Evolutionary conservation across 192 early-diverging fungal genomes (phyloP), one percentile per base, ranked within the genome.

Genomic region (Coemansia sp.): DNA sequence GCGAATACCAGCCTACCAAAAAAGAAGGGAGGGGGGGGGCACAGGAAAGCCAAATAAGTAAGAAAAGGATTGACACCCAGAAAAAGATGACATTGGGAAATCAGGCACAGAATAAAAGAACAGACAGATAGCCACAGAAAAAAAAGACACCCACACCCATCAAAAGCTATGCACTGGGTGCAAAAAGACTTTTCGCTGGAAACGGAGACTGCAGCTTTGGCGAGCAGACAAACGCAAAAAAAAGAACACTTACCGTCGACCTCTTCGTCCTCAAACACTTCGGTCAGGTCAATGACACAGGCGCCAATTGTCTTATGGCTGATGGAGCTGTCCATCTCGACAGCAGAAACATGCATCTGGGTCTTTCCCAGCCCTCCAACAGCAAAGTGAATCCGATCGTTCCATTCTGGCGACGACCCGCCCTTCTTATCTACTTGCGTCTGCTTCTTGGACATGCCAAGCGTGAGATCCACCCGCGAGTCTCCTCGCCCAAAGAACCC

Each of bases 361-460:
- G 67, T 69, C 66, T 79, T 74, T 15, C 73, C 84, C 8, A 73
- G 63, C n/a, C 73, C 74, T 1, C 62, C 49, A 13, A 85, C 65
- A 18, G 72, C 67, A 37, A 85, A 82, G 37, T 56, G 51, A 12
- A 85, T 40, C 46, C 59, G 69, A 61, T 82, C 77, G 43, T 82
- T 85, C 84, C 84, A 85, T 48, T 72, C 62, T 13, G 84, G 84
- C 32, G 71, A 65, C 3, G 71, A 40, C 19, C 84, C 84, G 66
- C 84, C 84, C 65, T 74, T 85, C 66, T 79, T 79, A 66, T 85
- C 77, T 5, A 77, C 69, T 54, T 74, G 76, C 18, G 80, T 79
- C 54, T 69, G 73, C 68, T 80, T 82, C 42, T 61, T 77, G 36
- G 68, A 62, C 18, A 68, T 79, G 46, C 76, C 84, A 10, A 85